Conservation (phyloP, 169 alveolate species). For the Plasmodium fragile region DNA sequence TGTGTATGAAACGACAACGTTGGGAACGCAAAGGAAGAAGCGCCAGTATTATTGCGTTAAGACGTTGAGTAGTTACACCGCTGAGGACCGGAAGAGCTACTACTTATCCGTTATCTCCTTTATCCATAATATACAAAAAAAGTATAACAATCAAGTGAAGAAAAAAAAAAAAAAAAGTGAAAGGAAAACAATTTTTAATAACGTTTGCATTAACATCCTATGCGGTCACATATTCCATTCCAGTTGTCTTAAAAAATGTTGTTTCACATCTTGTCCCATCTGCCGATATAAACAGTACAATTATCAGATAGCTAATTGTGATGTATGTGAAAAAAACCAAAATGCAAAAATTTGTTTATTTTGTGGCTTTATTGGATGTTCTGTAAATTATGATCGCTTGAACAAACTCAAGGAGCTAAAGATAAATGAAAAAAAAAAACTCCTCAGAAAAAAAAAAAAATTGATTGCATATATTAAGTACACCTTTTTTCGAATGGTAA, state of each 20-base stretch:
- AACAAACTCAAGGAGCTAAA: conserved; percentile 18
- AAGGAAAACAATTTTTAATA: conserved; percentile 23
- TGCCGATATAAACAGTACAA: conserved; percentile 68
- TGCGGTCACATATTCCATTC: conserved; percentile 72
- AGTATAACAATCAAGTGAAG: conserved; percentile 21
- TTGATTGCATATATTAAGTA: conserved; percentile 1
- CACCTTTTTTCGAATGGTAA: conserved; percentile 9
- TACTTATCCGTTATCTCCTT: background rate
- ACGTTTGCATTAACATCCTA: conserved; percentile 45
- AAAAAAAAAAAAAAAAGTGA: conserved; percentile 15
- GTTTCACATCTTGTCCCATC: conserved; percentile 64
- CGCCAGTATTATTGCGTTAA: background rate
- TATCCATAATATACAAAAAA: conserved; percentile 19
- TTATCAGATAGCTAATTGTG: conserved; percentile 70
- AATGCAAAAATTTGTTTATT: conserved; percentile 53
- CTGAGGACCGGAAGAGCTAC: background rate
- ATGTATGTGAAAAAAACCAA: conserved; percentile 42
- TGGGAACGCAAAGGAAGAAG: background rate
- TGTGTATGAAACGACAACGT: background rate
- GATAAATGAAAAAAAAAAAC: conserved; percentile 28
- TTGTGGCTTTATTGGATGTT: conserved; percentile 67
- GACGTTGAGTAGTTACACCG: background rate
- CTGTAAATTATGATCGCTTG: conserved; percentile 45
- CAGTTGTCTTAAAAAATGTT: conserved; percentile 53
- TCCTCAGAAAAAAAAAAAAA: conserved; percentile 28